A percentile compares a stretch with the other conserved stretches of the same genome.
These are phyloP conservation scores for Periconia macrospinosa DNA, from an alignment of 2,329 filamentous ascomycete species.

Conservation along the genomic window DNA sequence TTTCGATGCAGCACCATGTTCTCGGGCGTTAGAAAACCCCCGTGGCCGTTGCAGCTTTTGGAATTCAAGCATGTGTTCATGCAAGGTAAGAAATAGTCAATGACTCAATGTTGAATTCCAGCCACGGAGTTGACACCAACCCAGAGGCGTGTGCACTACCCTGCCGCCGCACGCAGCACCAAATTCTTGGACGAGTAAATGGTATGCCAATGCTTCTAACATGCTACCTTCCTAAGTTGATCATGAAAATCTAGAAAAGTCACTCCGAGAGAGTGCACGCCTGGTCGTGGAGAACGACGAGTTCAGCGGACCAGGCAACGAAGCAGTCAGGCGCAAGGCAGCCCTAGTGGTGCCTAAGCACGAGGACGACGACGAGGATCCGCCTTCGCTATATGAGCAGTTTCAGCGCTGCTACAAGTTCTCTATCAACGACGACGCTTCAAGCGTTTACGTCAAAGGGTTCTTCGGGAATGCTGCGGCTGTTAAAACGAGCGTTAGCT, in stretches of 20 bases:
- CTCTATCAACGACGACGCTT: slow-evolving; percentile 63
- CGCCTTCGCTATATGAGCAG: slow-evolving; percentile 42
- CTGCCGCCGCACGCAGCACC: too few species aligned
- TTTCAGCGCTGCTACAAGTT: slow-evolving; percentile 54
- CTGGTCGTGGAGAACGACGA: slow-evolving; percentile 74
- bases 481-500: slow-evolving; percentile 72
- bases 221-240: too few species aligned
- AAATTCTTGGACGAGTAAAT: too few species aligned
- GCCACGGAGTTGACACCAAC: too few species aligned
- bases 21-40: too few species aligned
- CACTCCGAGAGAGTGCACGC: slow-evolving; percentile 74
- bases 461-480: slow-evolving; percentile 68
- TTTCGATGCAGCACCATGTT: too few species aligned
- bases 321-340: slow-evolving; percentile 67
- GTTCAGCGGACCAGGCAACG: slow-evolving; percentile 51
- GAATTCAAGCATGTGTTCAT: too few species aligned
- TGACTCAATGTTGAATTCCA: too few species aligned
- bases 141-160: too few species aligned
- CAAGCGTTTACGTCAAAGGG: slow-evolving; percentile 89
- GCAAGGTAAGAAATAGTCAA: too few species aligned
- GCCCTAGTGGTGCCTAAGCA: slow-evolving; percentile 51
- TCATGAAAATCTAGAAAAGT: slow-evolving; percentile 47
- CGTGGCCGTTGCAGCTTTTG: too few species aligned
- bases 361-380: slow-evolving; percentile 28
- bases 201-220: too few species aligned